These are phyloP conservation scores for Umbilicus rupestris DNA, from an alignment of 164 flowering plant genomes.

Conservation along the genomic window DNA sequence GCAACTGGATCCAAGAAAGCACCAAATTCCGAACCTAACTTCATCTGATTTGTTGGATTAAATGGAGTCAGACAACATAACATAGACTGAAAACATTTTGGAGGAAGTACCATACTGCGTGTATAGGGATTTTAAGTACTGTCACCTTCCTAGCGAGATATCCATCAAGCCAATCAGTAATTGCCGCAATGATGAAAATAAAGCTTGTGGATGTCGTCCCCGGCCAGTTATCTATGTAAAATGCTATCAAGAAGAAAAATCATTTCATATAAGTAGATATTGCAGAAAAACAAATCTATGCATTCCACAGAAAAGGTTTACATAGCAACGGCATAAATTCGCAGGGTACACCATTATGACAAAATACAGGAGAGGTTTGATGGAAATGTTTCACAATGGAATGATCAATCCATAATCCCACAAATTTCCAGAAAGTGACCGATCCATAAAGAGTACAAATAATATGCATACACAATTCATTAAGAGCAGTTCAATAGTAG, in stretches of 20 bases:
- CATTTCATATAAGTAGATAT: neutral
- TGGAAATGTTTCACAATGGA: no score
- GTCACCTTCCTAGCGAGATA: constrained; percentile 84
- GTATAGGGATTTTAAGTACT: neutral
- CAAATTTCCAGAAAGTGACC: neutral
- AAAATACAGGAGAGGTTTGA: no score
- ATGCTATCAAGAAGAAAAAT: constrained; percentile 25
- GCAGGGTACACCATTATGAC: no score
- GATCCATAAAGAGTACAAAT: neutral
- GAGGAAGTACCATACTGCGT: constrained; percentile 8
- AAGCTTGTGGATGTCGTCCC: constrained; percentile 75
- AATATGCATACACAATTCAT: no score
- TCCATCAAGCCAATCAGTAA: constrained; percentile 99
- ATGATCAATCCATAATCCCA: neutral
- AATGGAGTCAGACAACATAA: neutral
- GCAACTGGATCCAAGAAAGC: constrained; percentile 99
- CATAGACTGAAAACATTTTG: neutral
- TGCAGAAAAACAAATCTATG: neutral
- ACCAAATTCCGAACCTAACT: constrained; percentile 74
- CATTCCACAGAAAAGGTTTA: neutral
- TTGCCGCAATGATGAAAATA: constrained; percentile 80
- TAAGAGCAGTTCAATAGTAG: no score
- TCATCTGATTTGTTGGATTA: constrained; percentile 42
- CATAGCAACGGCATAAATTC: no score
- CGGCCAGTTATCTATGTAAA: constrained; percentile 68